Evolutionary conservation across 352 stramenopile genomes (phyloP).

Genomic region (Pythium dissotocum): DNA sequence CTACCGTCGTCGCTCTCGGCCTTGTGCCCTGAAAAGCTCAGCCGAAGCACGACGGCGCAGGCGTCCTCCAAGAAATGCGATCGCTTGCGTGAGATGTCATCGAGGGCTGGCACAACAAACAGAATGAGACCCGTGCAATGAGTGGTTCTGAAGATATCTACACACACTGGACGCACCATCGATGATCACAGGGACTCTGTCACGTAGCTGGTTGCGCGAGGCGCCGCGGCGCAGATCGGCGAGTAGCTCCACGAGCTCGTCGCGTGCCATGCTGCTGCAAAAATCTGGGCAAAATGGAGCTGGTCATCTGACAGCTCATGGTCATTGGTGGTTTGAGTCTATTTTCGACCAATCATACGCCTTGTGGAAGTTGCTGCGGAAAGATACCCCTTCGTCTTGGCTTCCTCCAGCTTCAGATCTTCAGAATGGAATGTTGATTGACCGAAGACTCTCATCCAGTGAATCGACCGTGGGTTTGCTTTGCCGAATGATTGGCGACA

Average conservation of each 20-base stretch:
- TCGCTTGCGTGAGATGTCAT: constrained; percentile 57
- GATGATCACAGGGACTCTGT: constrained; percentile 27
- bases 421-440: constrained; percentile 24
- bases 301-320: neutral
- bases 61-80: constrained; percentile 72
- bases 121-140: neutral
- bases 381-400: neutral
- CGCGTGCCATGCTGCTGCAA: constrained; percentile 38
- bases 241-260: constrained; percentile 49
- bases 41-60: constrained; percentile 47
- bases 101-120: constrained; percentile 35
- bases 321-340: neutral
- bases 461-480: neutral
- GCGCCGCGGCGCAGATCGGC: constrained; percentile 29
- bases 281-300: neutral
- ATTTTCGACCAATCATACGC: neutral
- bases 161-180: constrained; percentile 26
- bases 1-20: constrained; percentile 13
- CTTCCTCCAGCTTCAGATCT: neutral
- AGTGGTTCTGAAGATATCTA: no score
- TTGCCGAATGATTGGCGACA: constrained; percentile 20
- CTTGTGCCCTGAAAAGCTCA: constrained; percentile 8
- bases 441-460: constrained; percentile 17
- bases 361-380: neutral
- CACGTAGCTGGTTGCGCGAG: constrained; percentile 25